A percentile compares a stretch with the other conserved stretches of the same genome.
These are phyloP conservation scores for Podospora fimiseda DNA, from an alignment of 495 filamentous ascomycete species.

Conservation along the genomic window DNA sequence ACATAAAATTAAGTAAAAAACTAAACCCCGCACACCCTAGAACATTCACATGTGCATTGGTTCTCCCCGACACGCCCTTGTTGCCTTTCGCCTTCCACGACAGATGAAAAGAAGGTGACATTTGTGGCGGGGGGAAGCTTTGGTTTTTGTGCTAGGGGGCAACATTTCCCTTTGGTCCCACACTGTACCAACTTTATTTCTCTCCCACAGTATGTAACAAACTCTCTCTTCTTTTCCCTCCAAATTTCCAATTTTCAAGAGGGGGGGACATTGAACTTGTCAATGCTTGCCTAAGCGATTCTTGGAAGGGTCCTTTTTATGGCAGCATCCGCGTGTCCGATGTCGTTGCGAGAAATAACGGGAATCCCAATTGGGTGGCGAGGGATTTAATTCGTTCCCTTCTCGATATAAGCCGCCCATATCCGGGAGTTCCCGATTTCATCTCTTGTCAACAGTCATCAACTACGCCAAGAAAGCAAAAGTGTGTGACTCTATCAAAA, in stretches of 20 bases:
- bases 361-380: slow-evolving; percentile 11
- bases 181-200: slow-evolving; percentile 11
- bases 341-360: no score
- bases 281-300: no score
- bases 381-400: slow-evolving; percentile 13
- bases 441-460: no score
- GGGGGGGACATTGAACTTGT: no score
- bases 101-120: neutral
- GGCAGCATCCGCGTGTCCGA: slow-evolving; percentile 7
- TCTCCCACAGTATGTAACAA: neutral
- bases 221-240: no score
- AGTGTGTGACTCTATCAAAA: no score
- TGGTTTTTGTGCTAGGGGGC: no score
- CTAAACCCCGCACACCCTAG: neutral
- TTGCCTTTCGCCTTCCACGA: no score
- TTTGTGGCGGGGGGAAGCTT: neutral
- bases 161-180: slow-evolving; percentile 4
- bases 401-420: slow-evolving; percentile 17
- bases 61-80: no score
- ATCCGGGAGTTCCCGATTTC: slow-evolving; percentile 20
- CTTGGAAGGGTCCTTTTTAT: neutral
- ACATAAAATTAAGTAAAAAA: neutral
- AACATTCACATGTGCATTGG: no score
- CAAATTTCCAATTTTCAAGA: no score
- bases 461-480: no score